A percentile compares a stretch with the other conserved stretches of the same genome.
Evolutionary conservation across 495 filamentous ascomycete genomes (phyloP).

Genomic region (Lophiostoma macrostomum): DNA sequence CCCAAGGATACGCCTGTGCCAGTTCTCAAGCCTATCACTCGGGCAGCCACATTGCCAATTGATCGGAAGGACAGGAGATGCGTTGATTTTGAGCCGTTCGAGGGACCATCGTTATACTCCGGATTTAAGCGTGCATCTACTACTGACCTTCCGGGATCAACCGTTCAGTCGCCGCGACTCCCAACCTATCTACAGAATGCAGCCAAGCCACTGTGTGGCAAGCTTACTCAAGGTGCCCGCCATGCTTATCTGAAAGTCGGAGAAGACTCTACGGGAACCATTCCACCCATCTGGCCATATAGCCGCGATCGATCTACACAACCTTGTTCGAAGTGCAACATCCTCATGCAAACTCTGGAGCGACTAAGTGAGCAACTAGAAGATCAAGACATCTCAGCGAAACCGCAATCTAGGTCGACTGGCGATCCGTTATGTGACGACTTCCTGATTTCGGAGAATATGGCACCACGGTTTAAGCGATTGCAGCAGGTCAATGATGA

Average conservation of each 20-base stretch:
- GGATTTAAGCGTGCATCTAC: conserved; percentile 10
- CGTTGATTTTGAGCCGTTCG: conserved; percentile 10
- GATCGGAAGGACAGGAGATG: neutral
- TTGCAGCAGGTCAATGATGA: too few relatives aligned
- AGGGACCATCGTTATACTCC: conserved; percentile 6
- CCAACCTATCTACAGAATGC: neutral
- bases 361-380: too few relatives aligned
- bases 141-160: conserved; percentile 1
- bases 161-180: neutral
- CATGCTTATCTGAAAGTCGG: too few relatives aligned
- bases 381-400: too few relatives aligned
- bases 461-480: too few relatives aligned
- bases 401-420: too few relatives aligned
- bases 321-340: neutral
- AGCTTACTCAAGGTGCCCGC: too few relatives aligned
- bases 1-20: neutral
- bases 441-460: too few relatives aligned
- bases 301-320: neutral
- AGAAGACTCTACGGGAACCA: neutral
- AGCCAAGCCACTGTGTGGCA: neutral
- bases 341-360: neutral
- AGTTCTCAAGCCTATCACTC: neutral
- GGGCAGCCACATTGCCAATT: conserved; percentile 1
- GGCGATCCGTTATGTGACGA: too few relatives aligned
- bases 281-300: neutral